Evolutionary conservation across 768 basidiomycete species (phyloP), one percentile per base, ranked within the genome.

Genomic region (Ramaria rubella): DNA sequence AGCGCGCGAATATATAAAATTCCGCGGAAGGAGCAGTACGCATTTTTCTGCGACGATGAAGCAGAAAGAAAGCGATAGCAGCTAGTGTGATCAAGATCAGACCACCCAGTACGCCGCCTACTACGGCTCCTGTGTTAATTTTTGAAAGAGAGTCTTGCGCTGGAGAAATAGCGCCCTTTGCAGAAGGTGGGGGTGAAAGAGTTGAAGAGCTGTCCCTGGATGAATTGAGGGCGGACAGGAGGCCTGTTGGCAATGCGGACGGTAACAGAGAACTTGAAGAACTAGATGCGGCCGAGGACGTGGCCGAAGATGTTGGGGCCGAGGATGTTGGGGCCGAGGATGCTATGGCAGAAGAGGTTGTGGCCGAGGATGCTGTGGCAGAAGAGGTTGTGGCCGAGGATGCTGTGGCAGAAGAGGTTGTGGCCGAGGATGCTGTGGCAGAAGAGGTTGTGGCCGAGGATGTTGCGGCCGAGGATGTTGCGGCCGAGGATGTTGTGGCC

Each of bases 21-120:
- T 83, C 82, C 17, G 81, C 73, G 15, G 83, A 83, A 3, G 85
- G 85, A 1, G 81, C 73, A n/a, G 69, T 73, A 50, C 70, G 75
- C 27, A 64, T 71, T 21, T 76, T 76, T 17, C 73, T 70, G 40
- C 76, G 77, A 12, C 54, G 50, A 38, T 45, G 58, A 59, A 75
- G 64, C 45, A 79, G 36, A 48, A 82, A 58, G n/a, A 71, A 30
- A 30, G 62, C 70, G 7, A 75, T 52, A 5, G 65, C 45, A 15
- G 74, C 31, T 45, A 78, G 60, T 9, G 68, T 58, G 55, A 80
- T 59, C 42, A 77, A 58, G 8, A 75, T 58, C 31, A 80, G 65
- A 29, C 71, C 75, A n/a, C 80, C 82, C 17, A 85, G 59, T 46
- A 81, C 71, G 15, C 74, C 71, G 2, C 83, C 83, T 5, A 77